Percentiles rank a stretch among this genome's conserved stretches.
Evolutionary conservation across 2,329 filamentous ascomycete genomes (phyloP).

Genomic region (Alternaria brassicae): DNA sequence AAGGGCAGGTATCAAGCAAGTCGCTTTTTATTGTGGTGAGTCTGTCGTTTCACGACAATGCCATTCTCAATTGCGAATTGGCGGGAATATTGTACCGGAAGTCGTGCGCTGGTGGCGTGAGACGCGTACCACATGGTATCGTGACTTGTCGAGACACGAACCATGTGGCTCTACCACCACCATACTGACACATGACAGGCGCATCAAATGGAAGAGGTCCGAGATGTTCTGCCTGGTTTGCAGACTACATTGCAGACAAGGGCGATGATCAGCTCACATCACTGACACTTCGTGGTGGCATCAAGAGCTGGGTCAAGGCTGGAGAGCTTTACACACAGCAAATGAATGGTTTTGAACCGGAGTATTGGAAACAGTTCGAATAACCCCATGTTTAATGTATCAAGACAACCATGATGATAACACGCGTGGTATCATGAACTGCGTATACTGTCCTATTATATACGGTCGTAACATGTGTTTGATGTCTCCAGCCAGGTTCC

Average conservation of each 20-base stretch:
- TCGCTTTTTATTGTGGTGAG: conserved; percentile 57
- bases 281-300: conserved; percentile 53
- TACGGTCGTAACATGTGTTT: background rate
- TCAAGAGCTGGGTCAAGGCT: conserved; percentile 56
- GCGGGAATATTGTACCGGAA: background rate
- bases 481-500: background rate
- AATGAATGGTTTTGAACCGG: conserved; percentile 52
- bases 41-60: conserved; percentile 9
- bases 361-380: conserved; percentile 53
- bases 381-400: conserved; percentile 1
- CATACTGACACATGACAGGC: conserved; percentile 33
- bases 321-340: conserved; percentile 48
- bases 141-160: background rate
- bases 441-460: background rate
- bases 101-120: conserved; percentile 33
- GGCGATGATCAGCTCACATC: conserved; percentile 51
- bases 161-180: background rate
- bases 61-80: background rate
- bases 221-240: conserved; percentile 49
- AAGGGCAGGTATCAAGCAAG: conserved; percentile 54
- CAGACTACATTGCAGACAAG: conserved; percentile 44
- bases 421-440: background rate
- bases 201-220: conserved; percentile 45
- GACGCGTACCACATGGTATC: conserved; percentile 12
- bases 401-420: background rate